Conservation (phyloP, 345 rosid genomes). For the Lepidium aucheri region DNA sequence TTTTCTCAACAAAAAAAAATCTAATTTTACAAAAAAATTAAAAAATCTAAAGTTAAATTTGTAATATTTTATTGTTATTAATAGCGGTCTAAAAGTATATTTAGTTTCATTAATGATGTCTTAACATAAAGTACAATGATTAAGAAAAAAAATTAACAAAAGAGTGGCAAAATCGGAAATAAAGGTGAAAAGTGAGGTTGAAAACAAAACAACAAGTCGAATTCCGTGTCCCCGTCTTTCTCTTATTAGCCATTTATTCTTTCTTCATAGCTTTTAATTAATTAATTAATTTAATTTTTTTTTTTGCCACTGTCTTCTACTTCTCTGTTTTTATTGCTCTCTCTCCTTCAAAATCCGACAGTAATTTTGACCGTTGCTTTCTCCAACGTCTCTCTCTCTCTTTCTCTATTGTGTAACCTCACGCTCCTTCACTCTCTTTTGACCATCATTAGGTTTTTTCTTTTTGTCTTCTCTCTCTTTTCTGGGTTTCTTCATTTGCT, state of each 20-base stretch:
- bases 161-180: constrained; percentile 16
- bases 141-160: no score
- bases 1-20: no score
- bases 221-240: constrained; percentile 10
- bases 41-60: no score
- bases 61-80: no score
- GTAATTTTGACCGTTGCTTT: constrained; percentile 32
- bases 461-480: not conserved
- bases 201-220: not conserved
- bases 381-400: constrained; percentile 30
- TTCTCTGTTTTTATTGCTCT: constrained; percentile 16
- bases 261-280: constrained; percentile 10
- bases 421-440: constrained; percentile 27
- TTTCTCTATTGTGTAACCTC: constrained; percentile 20
- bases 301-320: not conserved
- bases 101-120: no score
- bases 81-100: no score
- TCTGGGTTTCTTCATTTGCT: constrained; percentile 1
- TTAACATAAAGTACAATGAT: no score
- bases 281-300: not conserved
- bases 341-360: constrained; percentile 21
- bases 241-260: not conserved
- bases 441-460: constrained; percentile 1
- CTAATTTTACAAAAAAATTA: no score
- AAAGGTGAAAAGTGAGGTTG: not conserved